phyloP scores from a whole-genome alignment of 352 stramenopile genomes.

The Phytophthora pseudosyringae region DNA sequence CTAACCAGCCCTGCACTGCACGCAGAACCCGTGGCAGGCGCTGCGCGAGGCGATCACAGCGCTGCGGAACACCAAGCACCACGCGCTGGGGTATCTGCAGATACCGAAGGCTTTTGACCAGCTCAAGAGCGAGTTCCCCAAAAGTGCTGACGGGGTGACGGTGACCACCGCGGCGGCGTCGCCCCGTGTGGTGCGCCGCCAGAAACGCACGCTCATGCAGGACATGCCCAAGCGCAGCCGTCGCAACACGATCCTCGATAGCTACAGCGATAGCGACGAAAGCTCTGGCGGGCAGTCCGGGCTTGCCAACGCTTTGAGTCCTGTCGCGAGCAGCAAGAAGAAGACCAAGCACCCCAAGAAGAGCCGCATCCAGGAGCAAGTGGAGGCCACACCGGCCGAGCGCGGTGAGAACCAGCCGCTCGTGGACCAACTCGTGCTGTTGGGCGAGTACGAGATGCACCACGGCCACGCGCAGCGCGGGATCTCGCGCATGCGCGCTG shows the following conservation, averaged over 20 bases:
- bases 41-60: slow-evolving; percentile 49
- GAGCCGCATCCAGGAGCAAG: slow-evolving; percentile 46
- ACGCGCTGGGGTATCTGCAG: slow-evolving; percentile 48
- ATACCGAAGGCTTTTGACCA: slow-evolving; percentile 52
- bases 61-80: slow-evolving; percentile 43
- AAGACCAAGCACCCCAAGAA: slow-evolving; percentile 43
- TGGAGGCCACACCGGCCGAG: slow-evolving; percentile 43
- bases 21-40: slow-evolving; percentile 50
- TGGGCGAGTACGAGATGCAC: slow-evolving; percentile 65
- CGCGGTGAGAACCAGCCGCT: slow-evolving; percentile 61
- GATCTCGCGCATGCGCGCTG: slow-evolving; percentile 61
- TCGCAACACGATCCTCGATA: slow-evolving; percentile 16
- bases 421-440: slow-evolving; percentile 60
- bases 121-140: slow-evolving; percentile 42
- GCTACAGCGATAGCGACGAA: slow-evolving; percentile 3
- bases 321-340: slow-evolving; percentile 39
- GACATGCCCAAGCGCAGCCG: slow-evolving; percentile 35
- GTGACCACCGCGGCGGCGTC: background rate
- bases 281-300: background rate
- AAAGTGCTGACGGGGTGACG: slow-evolving; percentile 1
- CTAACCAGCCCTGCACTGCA: background rate
- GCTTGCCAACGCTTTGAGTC: slow-evolving; percentile 18
- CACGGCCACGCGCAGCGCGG: slow-evolving; percentile 58
- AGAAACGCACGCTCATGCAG: slow-evolving; percentile 31
- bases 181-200: slow-evolving; percentile 10